These are phyloP conservation scores for Rhodotorula glutinis DNA, from an alignment of 1,284 basidiomycete genomes.

Conservation along the genomic window DNA sequence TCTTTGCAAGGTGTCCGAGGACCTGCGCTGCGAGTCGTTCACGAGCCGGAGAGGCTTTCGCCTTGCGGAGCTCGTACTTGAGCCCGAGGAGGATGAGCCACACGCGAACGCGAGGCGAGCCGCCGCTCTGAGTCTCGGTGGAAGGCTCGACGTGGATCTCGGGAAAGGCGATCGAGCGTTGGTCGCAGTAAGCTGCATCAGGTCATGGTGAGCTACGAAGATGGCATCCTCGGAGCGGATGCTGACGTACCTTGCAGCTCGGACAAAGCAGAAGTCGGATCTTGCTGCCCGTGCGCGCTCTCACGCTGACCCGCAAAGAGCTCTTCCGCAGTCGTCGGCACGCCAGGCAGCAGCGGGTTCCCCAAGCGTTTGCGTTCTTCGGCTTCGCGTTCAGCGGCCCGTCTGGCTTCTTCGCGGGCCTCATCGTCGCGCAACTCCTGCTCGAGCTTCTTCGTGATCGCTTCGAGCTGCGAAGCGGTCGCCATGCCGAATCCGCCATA, in stretches of 20 bases:
- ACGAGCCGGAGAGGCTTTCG: not conserved
- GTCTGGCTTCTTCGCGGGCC: not conserved
- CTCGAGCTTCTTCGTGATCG: not conserved
- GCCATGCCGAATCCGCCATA: conserved; percentile 6
- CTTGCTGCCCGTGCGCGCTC: not conserved
- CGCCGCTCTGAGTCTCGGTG: not conserved
- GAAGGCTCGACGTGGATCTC: not conserved
- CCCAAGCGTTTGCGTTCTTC: not conserved
- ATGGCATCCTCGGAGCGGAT: no score
- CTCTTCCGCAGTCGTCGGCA: not conserved
- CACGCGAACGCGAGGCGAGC: not conserved
- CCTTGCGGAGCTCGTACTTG: conserved; percentile 13
- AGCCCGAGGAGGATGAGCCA: conserved; percentile 8
- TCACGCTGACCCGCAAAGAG: not conserved
- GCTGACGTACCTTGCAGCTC: conserved; percentile 6
- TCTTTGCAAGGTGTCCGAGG: not conserved
- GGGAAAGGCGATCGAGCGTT: not conserved
- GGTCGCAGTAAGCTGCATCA: conserved; percentile 11
- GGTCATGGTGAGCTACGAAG: not conserved
- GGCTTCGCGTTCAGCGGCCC: no score
- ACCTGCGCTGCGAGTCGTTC: conserved; percentile 8
- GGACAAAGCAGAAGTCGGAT: not conserved
- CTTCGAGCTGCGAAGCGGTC: not conserved
- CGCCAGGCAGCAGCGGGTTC: not conserved
- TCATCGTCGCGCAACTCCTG: not conserved